Percentiles rank a stretch among this genome's conserved stretches.
phyloP scores from a whole-genome alignment of 805 yeast genomes.

The Candida namnaoensis region DNA sequence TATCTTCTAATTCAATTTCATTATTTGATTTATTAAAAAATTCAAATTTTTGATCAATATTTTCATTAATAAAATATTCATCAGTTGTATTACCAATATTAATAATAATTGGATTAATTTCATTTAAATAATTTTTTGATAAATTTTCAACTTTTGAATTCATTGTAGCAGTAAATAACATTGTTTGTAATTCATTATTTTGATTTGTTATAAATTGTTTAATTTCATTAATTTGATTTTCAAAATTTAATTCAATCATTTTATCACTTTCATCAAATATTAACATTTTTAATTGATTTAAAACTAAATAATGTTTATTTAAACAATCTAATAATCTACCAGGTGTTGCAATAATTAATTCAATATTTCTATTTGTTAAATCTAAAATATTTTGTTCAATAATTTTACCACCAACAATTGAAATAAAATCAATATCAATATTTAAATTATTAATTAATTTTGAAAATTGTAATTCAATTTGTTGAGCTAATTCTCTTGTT shows the following conservation, averaged over 20 bases:
- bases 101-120: constrained; percentile 44
- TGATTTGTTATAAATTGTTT: constrained; percentile 40
- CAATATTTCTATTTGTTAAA: constrained; percentile 51
- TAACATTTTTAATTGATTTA: constrained; percentile 55
- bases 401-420: constrained; percentile 86
- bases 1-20: constrained; percentile 39
- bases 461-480: constrained; percentile 61
- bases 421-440: constrained; percentile 38
- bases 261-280: constrained; percentile 93
- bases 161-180: constrained; percentile 96
- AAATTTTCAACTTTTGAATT: constrained; percentile 63
- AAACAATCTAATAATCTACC: constrained; percentile 82
- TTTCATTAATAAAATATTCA: constrained; percentile 28
- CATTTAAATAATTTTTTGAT: constrained; percentile 48
- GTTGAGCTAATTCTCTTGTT: constrained; percentile 89
- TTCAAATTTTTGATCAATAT: constrained; percentile 64
- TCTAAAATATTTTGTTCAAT: constrained; percentile 63
- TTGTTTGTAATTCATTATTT: constrained; percentile 34
- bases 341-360: constrained; percentile 87
- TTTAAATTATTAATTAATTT: constrained; percentile 34
- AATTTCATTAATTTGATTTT: constrained; percentile 62
- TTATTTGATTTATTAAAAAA: constrained; percentile 27
- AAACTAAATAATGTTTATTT: constrained; percentile 52
- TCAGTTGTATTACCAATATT: constrained; percentile 52
- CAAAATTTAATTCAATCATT: constrained; percentile 94